Base-by-base conservation (phyloP, 2,329 filamentous ascomycete species). In the Aciculosporium take region DNA sequence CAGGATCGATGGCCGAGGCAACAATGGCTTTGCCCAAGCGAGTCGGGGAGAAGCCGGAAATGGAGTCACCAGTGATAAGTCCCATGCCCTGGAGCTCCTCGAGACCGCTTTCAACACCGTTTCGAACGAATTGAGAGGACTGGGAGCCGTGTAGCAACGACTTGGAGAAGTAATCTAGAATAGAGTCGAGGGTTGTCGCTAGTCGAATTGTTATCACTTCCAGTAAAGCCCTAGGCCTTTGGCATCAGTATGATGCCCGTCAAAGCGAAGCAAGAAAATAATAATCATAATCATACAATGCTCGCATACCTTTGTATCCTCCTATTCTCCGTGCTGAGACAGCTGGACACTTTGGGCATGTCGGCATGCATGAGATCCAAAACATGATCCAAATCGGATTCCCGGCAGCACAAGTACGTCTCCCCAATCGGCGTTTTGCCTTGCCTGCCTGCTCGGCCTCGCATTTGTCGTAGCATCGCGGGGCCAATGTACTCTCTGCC, bases 401-500 rank as follows among this genome's bases (percentile, higher is more conserved):
- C 72, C 24, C 76, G 72, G 52, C 82, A 87, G 54, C 82, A 86
- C 1, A 87, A 63, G 55, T 82, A 87, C 1, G 81, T 87, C 60
- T 87, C 83, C 2, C 83, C 83, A 36, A 83, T 64, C 39, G 83
- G 79, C 42, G 84, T 81, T 53, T 85, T 87, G 37, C 83, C 83
- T 58, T 86, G 86, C 41, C 83, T 72, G 6, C 83, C 83, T 17
- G 83, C 83, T 45, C 83, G 71, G 3, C 83, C 83, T 53, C 81
- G 74, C 83, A 87, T 88, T 59, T 88, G 83, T 37, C 81, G 74
- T 58, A 88, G 65, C 78, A 88, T 83, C 4, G 82, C 77, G 10
- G 83, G 82, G 0, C 81, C 82, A n/a, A 87, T 74, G 37, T 86
- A 64, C 35, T 86, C 81, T 40, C 79, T 70, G 0, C 83, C 83